Conservation (phyloP, 495 filamentous ascomycete genomes). For the Chaetomium tenue region DNA sequence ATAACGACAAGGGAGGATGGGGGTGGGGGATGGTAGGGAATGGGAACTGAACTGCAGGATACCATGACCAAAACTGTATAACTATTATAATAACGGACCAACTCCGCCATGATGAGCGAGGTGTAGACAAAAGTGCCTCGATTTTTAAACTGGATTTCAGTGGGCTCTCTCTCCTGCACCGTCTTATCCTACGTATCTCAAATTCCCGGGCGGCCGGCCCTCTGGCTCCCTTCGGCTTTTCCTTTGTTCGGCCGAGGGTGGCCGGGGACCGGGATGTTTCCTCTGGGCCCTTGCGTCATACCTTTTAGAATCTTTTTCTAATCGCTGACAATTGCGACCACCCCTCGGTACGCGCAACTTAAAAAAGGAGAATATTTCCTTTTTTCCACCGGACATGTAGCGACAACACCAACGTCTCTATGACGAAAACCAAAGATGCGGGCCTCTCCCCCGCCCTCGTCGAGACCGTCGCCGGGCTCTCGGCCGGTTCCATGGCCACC, state of each 20-base stretch:
- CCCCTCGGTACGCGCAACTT: constrained; percentile 5
- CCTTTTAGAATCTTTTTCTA: constrained; percentile 10
- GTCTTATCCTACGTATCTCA: no score
- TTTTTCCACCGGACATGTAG: constrained; percentile 26
- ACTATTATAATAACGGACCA: constrained; percentile 29
- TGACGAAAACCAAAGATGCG: constrained; percentile 46
- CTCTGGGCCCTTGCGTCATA: constrained; percentile 24
- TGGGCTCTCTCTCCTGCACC: neutral
- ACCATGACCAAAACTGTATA: constrained; percentile 28
- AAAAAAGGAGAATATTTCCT: neutral
- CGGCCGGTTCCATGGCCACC: constrained; percentile 81
- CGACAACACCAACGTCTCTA: constrained; percentile 30
- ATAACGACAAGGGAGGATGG: neutral
- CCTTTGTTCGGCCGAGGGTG: constrained; percentile 26
- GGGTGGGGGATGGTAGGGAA: neutral
- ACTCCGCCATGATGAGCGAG: constrained; percentile 16
- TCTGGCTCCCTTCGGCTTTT: constrained; percentile 21
- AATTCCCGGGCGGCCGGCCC: neutral
- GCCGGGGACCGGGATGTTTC: constrained; percentile 16
- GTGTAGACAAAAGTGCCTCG: neutral
- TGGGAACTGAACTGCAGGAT: constrained; percentile 5
- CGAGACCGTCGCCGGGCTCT: constrained; percentile 87
- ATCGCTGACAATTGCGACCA: neutral
- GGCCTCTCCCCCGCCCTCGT: constrained; percentile 71
- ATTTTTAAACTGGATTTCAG: neutral